Base-by-base conservation (phyloP, 2,329 filamentous ascomycete genomes). In the Colletotrichum noveboracense region DNA sequence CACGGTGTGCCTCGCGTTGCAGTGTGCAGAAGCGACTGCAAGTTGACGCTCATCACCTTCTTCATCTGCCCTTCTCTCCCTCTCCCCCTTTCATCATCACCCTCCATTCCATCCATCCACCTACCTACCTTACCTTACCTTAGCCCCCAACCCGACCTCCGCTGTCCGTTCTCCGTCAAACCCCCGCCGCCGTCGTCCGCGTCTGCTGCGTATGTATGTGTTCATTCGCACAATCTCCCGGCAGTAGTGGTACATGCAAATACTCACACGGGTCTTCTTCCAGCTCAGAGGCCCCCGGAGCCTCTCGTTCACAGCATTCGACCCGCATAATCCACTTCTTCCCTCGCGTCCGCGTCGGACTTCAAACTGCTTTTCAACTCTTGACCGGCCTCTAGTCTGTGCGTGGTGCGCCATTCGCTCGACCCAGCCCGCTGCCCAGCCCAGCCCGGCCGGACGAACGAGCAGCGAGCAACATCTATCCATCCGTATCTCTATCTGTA, bases 261-360 rank as follows among this genome's bases (percentile, higher is more conserved):
- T 55, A 55, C 67, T 32, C 10, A 55, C 48, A 55, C 68, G n/a
- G 62, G 24, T 30, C 60, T 28, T 14, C 12, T 34, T 16, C 8
- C 7, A 38, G 64, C 30, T 21, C 60, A 65, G 30, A 61, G n/a
- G 30, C 48, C 30, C 36, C 13, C 26, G 21, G 58, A 55, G 64
- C 67, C 58, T 71, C 55, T 58, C 60, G 18, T 34, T 43, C 38
- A 24, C 62, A 72, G 48, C 34, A 52, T 14, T 34, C 36, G 71
- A 70, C 56, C 66, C 71, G 66, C 61, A 67, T 48, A 61, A 61
- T 28, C 74, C 70, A 74, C 74, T 74, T 66, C 58, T 76, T 76
- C 74, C 66, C 70, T 71, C 66, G 36, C 43, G 65, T 76, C 74
- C 62, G 36, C 62, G 38, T 76, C 67, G 74, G 73, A 66, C 38